Evolutionary conservation across 2,329 filamentous ascomycete genomes (phyloP).

Genomic region (Plectosphaerella plurivora): DNA sequence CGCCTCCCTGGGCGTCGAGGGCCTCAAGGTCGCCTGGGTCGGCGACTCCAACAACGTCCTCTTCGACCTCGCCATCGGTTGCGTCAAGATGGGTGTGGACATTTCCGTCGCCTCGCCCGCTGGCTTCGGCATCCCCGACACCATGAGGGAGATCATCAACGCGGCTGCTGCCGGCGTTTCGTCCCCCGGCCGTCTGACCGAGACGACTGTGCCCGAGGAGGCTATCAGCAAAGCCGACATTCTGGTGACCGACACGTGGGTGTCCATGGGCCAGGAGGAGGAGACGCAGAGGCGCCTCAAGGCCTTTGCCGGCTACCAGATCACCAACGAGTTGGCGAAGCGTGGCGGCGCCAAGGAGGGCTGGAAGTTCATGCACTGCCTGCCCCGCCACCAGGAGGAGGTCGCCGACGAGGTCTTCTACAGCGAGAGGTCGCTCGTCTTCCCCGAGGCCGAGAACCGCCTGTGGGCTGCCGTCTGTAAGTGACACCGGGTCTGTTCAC

Average conservation of each 20-base stretch:
- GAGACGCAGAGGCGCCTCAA: slow-evolving; percentile 73
- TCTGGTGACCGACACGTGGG: slow-evolving; percentile 95
- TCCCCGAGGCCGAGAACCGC: slow-evolving; percentile 90
- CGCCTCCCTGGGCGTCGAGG: slow-evolving; percentile 62
- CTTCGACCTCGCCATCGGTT: slow-evolving; percentile 86
- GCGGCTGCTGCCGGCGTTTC: slow-evolving; percentile 53
- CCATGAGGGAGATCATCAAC: slow-evolving; percentile 70
- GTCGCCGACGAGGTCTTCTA: slow-evolving; percentile 96
- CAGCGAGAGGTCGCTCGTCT: slow-evolving; percentile 77
- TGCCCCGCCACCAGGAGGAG: slow-evolving; percentile 89
- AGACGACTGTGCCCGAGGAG: slow-evolving; percentile 79
- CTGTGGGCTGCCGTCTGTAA: slow-evolving; percentile 81
- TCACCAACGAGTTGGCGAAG: slow-evolving; percentile 80
- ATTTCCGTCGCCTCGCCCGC: slow-evolving; percentile 81
- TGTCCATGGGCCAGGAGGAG: slow-evolving; percentile 95
- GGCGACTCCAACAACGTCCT: slow-evolving; percentile 97
- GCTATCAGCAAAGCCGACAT: slow-evolving; percentile 82
- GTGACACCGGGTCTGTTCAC: slow-evolving; percentile 21
- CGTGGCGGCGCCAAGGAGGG: slow-evolving; percentile 78
- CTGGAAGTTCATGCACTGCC: slow-evolving; percentile 99
- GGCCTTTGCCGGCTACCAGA: slow-evolving; percentile 86
- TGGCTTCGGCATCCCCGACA: slow-evolving; percentile 74
- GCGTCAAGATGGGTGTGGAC: slow-evolving; percentile 80
- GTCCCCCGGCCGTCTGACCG: slow-evolving; percentile 61
- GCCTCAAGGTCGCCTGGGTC: slow-evolving; percentile 91